Base-by-base conservation (phyloP, 2,329 filamentous ascomycete species). In the Colletotrichum sp. region DNA sequence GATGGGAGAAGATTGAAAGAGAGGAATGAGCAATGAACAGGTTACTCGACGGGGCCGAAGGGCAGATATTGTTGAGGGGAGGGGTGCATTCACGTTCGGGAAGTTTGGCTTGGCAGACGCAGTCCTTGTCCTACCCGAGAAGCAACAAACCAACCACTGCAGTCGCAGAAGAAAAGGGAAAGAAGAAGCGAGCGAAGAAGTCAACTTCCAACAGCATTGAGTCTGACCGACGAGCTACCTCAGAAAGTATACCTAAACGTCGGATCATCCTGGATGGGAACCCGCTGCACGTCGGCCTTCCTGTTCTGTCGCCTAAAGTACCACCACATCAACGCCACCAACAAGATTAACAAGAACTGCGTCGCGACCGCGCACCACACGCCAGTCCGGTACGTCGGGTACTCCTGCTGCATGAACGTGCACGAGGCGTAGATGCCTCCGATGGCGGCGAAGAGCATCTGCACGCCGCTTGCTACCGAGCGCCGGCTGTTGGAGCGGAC, bases 391-490 rank as follows among this genome's bases (percentile, higher is more conserved):
- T 84, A 83, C 8, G 66, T 79, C 19, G 79, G 79, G 69, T 80
- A 81, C 62, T 82, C 81, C 67, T 80, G 79, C 74, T 83, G 81
- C 79, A 80, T 82, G 67, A 83, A 83, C 1, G 81, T 82, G 16
- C 79, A 82, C 29, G 78, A 80, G 11, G 80, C 81, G 72, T 82
- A 83, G 12, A 83, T 82, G 9, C 82, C 81, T 0, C 83, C 83
- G 32, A 82, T 78, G 1, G 81, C 80, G 1, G 82, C 82, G 72
- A 83, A 82, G 1, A 82, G 66, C 64, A 83, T 80, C 68, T 84
- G 81, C 11, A 82, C 78, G 6, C 80, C 82, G 32, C 79, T 82
- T 9, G 79, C 81, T 6, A 84, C 80, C 44, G 77, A 78, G n/a
- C 81, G 75, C 8, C 76, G 75, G 9, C 80, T 80, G 62, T 84